Evolutionary conservation across 441 rosid species (phyloP), one percentile per base, ranked within the genome.

Genomic region (Biscutella laevigata): DNA sequence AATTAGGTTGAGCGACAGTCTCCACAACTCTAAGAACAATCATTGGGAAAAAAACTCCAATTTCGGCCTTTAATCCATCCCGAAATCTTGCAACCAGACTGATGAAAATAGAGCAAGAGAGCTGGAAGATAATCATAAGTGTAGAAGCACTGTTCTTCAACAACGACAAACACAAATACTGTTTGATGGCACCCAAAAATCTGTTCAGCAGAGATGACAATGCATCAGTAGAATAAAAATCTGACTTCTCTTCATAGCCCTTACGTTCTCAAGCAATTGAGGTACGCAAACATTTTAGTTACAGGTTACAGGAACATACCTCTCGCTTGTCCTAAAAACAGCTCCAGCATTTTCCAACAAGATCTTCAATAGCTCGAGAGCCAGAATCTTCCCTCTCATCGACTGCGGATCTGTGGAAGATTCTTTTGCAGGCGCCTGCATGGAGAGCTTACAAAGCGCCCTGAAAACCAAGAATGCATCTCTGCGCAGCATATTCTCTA

Each of bases 331-430:
- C 69, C 99, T 77, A 70, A 94, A 94, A 28, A 89, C 91, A 41
- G 91, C 95, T 54, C 99, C 99, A 7, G 97, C 96, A 73, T 94
- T 94, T 83, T 94, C 99, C 80, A 94, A 66, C 71, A 94, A 74
- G 56, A 94, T 94, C 74, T 94, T 94, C 78, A 89, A 80, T 66
- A 94, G 65, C 77, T 94, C 99, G 64, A 94, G 74, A 16, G 99
- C 99, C 54, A 94, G 83, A 67, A 94, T 89, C 79, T 94, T 89
- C 51, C 97, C 97, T 63, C 79, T 86, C 96, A 94, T 89, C 57
- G 84, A 72, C 63, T 78, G 87, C 0, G 95, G 96, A 79, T 94
- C 99, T 1, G 79, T 66, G 7, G 76, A 53, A 26, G 97, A 90
- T 69, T 94, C 99, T 73, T 89, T 89, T 4, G 95, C 83, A 7